Base-by-base conservation (phyloP, 2,329 filamentous ascomycete species). In the Fusarium annulatum region DNA sequence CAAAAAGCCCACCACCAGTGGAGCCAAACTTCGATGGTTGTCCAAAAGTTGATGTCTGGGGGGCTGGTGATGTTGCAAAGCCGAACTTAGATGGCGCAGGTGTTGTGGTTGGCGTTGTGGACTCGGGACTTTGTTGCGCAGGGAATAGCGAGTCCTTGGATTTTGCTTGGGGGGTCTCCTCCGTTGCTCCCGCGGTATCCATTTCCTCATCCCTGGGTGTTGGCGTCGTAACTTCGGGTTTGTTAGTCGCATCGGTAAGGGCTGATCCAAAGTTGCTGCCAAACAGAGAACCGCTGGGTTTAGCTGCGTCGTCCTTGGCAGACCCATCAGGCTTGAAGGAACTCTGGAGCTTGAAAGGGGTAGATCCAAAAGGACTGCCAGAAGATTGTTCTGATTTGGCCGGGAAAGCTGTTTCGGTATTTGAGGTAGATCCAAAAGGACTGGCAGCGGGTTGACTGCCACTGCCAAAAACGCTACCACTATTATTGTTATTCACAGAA, bases 291-390 rank as follows among this genome's bases (percentile, higher is more conserved):
- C 81, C 80, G 28, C 81, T 79, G 21, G 87, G 83, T 69, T 88
- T 88, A 14, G 87, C 85, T 41, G 86, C 82, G 64, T 92, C 89
- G 30, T 92, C 87, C 65, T 89, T 90, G 2, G 88, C 85, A 49
- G 86, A 86, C 10, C 88, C 86, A 72, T 93, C 91, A 14, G 87
- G 86, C 76, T 91, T 90, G 82, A 94, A 94, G 4, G 89, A 91
- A 36, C 89, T 91, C 43, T 88, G 87, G 21, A 94, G 84, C 74
- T 92, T 92, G 82, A 94, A 94, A 1, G 88, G 87, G 21, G 84
- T 82, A n/a, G 86, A 86, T 33, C 85, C 86, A 76, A 89, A 87
- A 12, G 69, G 79, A 57, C 63, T 76, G 79, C 81, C 39, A 61
- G 79, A 41, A 53, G 81, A 64, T 38, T 81, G 79, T 23, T 79